These are phyloP conservation scores for Diversispora epigaea DNA, from an alignment of 192 early-diverging fungal genomes.

Conservation along the genomic window DNA sequence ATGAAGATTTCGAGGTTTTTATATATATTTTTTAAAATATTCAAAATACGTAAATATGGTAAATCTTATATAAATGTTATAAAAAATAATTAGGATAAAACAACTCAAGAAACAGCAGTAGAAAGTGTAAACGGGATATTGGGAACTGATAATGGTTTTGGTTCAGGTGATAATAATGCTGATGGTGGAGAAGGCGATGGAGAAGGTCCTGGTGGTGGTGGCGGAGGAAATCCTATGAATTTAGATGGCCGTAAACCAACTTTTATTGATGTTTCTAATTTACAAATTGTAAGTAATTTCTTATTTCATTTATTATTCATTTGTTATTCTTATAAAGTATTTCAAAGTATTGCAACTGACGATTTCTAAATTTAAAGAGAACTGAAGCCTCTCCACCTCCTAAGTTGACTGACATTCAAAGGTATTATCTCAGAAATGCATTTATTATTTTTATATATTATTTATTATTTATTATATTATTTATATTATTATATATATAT, in stretches of 20 bases:
- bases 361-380: conserved; percentile 33
- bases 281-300: conserved; percentile 50
- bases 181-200: conserved; percentile 39
- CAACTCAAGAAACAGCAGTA: conserved; percentile 30
- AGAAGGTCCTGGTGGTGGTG: conserved; percentile 46
- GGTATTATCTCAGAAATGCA: conserved; percentile 16
- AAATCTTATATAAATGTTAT: neutral
- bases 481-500: conserved; percentile 18
- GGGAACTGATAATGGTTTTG: conserved; percentile 26
- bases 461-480: neutral
- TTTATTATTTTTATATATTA: neutral
- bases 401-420: conserved; percentile 41
- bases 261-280: conserved; percentile 56
- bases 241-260: conserved; percentile 47
- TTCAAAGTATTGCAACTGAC: neutral
- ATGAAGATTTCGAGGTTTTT: conserved; percentile 49
- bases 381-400: conserved; percentile 35
- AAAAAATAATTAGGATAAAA: conserved; percentile 28
- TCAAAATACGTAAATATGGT: neutral
- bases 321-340: too few relatives aligned
- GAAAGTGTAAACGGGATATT: conserved; percentile 23
- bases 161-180: conserved; percentile 33
- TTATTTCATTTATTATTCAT: conserved; percentile 1
- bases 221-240: conserved; percentile 46
- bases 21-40: neutral